Evolutionary conservation across 306 rosid genomes (phyloP), one percentile per base, ranked within the genome.

Genomic region (Betula pendula): DNA sequence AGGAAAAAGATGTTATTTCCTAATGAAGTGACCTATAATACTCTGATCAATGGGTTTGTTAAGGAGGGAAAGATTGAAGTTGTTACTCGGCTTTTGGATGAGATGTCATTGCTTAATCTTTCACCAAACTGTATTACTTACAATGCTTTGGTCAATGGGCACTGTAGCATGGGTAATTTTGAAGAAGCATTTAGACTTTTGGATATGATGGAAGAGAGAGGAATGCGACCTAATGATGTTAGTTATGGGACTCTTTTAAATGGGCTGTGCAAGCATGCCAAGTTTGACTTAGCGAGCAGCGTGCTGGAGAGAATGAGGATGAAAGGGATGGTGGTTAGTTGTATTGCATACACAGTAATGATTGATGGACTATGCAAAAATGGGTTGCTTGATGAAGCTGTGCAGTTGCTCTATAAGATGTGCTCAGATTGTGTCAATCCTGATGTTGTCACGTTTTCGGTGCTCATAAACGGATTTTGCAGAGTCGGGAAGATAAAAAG

Each of bases 341-440:
- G 70, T 83, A 85, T 87, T 74, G 73, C 74, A 77, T 88, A 84
- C 73, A 89, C 97, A 16, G 48, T 63, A 52, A 79, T 92, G 81
- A 85, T 92, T 59, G 90, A 88, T 84, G 97, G 97, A 3, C 75
- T 92, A 76, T 87, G 93, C 81, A 89, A 88, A 83, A 81, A 84
- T 74, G 95, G 90, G 53, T 75, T 85, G 77, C 88, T 88, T 75
- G 80, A 79, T 68, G 93, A 92, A 79, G 91, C 97, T 78, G 76
- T 83, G 20, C 82, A 75, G 42, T 76, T 89, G 81, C 84, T 89
- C 22, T 70, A 82, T 72, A 76, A 84, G 81, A 85, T 88, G 93
- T 62, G 80, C 59, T 74, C 78, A 71, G 82, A 68, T 81, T 81
- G 85, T 49, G 75, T 84, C 17, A 31, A 48, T 63, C 95, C 91